Evolutionary conservation across 208 protist species (phyloP).

Genomic region (Angomonas deanei): DNA sequence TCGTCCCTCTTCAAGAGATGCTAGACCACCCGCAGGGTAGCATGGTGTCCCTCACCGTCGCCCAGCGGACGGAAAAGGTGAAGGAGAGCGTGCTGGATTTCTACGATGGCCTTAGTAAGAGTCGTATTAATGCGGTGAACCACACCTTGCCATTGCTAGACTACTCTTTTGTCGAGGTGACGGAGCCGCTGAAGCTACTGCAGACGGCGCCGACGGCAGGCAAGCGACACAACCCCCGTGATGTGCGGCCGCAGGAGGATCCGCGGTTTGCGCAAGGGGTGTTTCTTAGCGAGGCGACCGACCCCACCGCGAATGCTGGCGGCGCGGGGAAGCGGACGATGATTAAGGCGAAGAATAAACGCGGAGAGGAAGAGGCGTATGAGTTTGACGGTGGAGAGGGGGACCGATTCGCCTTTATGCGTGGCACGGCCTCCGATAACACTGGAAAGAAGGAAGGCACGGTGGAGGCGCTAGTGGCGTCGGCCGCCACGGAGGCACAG

Average conservation of each 20-base stretch:
- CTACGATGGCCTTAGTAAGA: constrained; percentile 31
- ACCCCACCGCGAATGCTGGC: constrained; percentile 22
- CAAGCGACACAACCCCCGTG: constrained; percentile 22
- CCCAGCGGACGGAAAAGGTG: constrained; percentile 20
- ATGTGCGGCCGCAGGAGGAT: constrained; percentile 28
- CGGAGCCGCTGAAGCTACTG: constrained; percentile 38
- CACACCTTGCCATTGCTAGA: constrained; percentile 38
- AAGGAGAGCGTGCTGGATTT: constrained; percentile 32
- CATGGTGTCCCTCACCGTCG: constrained; percentile 2
- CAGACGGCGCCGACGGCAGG: constrained; percentile 37
- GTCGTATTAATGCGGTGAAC: constrained; percentile 31
- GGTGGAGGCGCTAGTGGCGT: constrained; percentile 1
- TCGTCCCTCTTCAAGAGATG: constrained; percentile 66
- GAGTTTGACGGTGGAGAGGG: constrained; percentile 52
- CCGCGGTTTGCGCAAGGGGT: constrained; percentile 56
- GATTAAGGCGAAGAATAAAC: constrained; percentile 84
- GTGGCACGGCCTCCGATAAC: constrained; percentile 5
- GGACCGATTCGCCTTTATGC: constrained; percentile 35
- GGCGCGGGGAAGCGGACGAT: constrained; percentile 34
- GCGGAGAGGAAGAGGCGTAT: constrained; percentile 85
- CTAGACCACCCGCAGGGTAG: constrained; percentile 15
- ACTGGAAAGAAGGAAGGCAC: not conserved
- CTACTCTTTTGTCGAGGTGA: constrained; percentile 38
- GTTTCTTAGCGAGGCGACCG: constrained; percentile 68
- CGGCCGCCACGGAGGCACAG: constrained; percentile 7